phyloP scores from a whole-genome alignment of 2,329 filamentous ascomycete species.

The Colletotrichum tropicale region DNA sequence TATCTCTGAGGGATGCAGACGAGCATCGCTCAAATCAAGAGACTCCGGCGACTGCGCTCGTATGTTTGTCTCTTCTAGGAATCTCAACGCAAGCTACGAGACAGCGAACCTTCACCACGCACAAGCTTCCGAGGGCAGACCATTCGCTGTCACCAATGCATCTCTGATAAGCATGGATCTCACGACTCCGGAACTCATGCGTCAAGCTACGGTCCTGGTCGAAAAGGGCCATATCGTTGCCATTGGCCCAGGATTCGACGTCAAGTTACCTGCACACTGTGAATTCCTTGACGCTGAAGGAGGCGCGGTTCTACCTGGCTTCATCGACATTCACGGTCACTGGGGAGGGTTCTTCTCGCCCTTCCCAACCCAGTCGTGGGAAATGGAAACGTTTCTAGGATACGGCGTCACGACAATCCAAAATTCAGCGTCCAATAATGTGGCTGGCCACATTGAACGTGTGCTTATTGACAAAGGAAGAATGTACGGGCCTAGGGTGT shows the following conservation, averaged over 20 bases:
- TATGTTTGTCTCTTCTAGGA: not conserved
- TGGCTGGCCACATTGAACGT: not conserved
- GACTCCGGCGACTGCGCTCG: not conserved
- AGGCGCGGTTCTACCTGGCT: not conserved
- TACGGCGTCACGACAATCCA: not conserved
- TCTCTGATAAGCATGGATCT: not conserved
- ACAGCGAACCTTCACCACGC: not conserved
- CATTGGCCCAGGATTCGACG: fast-evolving
- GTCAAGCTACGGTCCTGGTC: fast-evolving
- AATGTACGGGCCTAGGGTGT: not conserved
- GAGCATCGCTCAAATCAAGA: not conserved
- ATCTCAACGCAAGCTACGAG: not conserved
- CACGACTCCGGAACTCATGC: not conserved
- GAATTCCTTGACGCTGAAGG: not conserved
- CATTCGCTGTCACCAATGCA: not conserved
- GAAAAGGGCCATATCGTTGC: not conserved
- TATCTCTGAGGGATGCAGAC: not conserved
- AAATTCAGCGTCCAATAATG: not conserved
- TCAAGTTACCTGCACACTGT: not conserved
- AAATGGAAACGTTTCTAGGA: not conserved
- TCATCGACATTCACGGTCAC: not conserved
- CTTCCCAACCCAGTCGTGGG: not conserved
- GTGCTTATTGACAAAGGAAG: not conserved
- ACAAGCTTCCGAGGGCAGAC: fast-evolving
- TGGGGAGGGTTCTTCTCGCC: not conserved